Base-by-base conservation (phyloP, 805 yeast species). In the Candida qinlingensis region DNA sequence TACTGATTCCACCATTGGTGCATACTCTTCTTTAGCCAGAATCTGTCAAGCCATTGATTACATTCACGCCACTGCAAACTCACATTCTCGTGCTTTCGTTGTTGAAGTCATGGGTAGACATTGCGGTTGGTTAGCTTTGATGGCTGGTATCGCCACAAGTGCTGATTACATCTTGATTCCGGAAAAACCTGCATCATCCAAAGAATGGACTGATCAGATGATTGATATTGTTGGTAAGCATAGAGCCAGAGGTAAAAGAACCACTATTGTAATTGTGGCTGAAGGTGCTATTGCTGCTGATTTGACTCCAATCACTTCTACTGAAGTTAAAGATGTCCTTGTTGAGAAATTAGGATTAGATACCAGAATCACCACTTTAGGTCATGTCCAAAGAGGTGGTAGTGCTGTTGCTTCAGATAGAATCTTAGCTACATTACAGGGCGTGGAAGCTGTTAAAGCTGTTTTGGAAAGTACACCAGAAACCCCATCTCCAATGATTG, bases 81-180 rank as follows among this genome's bases (percentile, higher is more conserved):
- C 91, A 1, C 95, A 86, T 65, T 84, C 89, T 31, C 72, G 95
- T 63, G 94, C 92, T 4, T 86, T 86, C 60, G 87, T 86, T 38
- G 81, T 86, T 39, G 95, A 86, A 69, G 95, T 86, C 19, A 86
- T 86, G 95, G 95, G 95, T 51, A 76, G 95, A 67, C 90, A 86
- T 65, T 86, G 95, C 72, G 95, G 95, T 54, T 86, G 95, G 95
- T 73, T 86, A 54, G 92, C 87, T 1, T 70, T 86, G 53, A 80
- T 85, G 85, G 82, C 92, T 13, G 95, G 94, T 54, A 74, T 86
- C 51, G 78, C 89, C 11, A 81, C 89, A 12, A 80, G 90, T 54
- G 92, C 95, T 3, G 95, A 86, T 65, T 86, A 77, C 59, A 82
- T 86, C 42, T 79, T 86, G 59, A 85, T 86, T 54, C 95, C 95